Percentiles rank a stretch among this genome's conserved stretches.
These are phyloP conservation scores for Tulasnella sp. DNA, from an alignment of 768 basidiomycete species.

Conservation along the genomic window DNA sequence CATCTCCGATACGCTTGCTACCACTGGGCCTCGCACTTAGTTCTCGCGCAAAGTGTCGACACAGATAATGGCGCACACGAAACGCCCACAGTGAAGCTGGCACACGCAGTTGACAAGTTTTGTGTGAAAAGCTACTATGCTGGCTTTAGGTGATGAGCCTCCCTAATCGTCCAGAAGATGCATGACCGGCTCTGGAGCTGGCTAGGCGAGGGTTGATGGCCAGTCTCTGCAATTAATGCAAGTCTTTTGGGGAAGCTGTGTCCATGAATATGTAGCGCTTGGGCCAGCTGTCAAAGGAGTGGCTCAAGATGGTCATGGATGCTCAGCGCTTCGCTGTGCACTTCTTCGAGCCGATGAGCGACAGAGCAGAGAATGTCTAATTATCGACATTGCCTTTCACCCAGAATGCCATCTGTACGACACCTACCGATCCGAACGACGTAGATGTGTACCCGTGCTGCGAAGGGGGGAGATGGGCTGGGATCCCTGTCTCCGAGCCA, in stretches of 20 bases:
- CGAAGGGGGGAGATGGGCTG: too few relatives aligned
- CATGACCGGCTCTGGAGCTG: not conserved
- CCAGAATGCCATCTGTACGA: too few relatives aligned
- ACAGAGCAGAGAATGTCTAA: not conserved
- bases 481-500: too few relatives aligned
- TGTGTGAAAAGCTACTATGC: not conserved
- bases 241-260: not conserved
- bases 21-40: not conserved
- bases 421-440: too few relatives aligned
- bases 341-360: not conserved
- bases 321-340: not conserved
- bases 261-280: too few relatives aligned
- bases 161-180: not conserved
- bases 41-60: not conserved
- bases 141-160: conserved; percentile 6
- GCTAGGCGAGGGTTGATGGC: not conserved
- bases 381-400: too few relatives aligned
- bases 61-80: too few relatives aligned
- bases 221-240: not conserved
- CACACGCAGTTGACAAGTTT: not conserved
- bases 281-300: not conserved
- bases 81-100: not conserved
- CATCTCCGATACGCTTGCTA: not conserved
- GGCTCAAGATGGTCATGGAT: not conserved
- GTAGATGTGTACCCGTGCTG: too few relatives aligned